phyloP scores from a whole-genome alignment of 2,329 filamentous ascomycete species.

The Scedosporium boydii region DNA sequence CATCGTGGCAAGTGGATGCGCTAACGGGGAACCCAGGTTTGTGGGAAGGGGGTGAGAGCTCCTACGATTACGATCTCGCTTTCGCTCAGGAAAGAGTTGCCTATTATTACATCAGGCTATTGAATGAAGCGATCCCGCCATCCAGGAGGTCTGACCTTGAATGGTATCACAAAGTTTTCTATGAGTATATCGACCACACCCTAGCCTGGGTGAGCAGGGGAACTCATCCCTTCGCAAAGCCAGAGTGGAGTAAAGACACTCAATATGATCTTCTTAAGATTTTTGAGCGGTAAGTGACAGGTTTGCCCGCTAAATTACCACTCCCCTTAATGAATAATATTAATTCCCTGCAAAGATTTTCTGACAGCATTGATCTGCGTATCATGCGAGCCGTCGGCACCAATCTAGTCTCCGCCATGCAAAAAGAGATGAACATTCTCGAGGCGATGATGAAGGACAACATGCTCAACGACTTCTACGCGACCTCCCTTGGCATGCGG shows the following conservation, averaged over 20 bases:
- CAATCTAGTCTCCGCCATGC: conserved; percentile 19
- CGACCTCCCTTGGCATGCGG: conserved; percentile 5
- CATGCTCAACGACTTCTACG: conserved; percentile 19
- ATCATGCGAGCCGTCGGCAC: conserved; percentile 17
- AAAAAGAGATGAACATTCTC: conserved; percentile 20
- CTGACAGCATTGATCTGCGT: background rate
- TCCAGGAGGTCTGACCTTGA: background rate
- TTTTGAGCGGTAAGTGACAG: background rate
- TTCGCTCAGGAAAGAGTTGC: background rate
- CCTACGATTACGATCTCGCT: background rate
- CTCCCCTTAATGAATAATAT: background rate
- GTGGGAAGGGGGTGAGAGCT: background rate
- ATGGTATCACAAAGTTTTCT: background rate
- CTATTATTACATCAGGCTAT: background rate
- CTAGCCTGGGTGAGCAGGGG: background rate
- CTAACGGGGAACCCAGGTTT: background rate
- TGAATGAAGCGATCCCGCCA: background rate
- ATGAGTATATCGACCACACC: background rate
- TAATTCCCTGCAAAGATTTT: background rate
- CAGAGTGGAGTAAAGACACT: background rate
- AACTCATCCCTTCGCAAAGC: background rate
- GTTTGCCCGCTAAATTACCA: background rate
- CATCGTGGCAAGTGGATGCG: background rate
- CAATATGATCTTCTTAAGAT: background rate
- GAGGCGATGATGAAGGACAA: conserved; percentile 21